Evolutionary conservation across 805 yeast species (phyloP).

Genomic region (Phaffomyces thermotolerans): DNA sequence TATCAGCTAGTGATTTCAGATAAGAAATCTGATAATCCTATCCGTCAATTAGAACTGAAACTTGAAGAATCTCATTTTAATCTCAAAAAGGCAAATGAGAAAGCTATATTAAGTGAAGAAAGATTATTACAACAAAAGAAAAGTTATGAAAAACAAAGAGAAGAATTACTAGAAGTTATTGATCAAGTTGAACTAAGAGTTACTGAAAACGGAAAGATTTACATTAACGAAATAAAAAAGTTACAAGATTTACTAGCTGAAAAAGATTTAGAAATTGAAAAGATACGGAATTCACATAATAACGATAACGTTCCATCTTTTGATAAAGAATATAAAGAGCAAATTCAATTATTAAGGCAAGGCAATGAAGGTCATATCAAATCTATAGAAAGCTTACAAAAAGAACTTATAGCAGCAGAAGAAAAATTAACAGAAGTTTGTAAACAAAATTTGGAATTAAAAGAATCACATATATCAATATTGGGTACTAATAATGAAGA

Average conservation of each 20-base stretch:
- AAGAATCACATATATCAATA: conserved; percentile 15
- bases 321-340: conserved; percentile 16
- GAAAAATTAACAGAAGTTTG: conserved; percentile 7
- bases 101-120: conserved; percentile 27
- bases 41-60: conserved; percentile 12
- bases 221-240: conserved; percentile 38
- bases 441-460: conserved; percentile 25
- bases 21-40: conserved; percentile 9
- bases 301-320: too few relatives aligned
- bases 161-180: conserved; percentile 51
- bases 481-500: not conserved
- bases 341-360: conserved; percentile 2
- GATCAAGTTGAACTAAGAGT: conserved; percentile 49
- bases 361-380: too few relatives aligned
- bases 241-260: conserved; percentile 23
- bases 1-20: conserved; percentile 7
- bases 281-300: not conserved
- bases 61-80: conserved; percentile 4
- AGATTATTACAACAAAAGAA: conserved; percentile 39
- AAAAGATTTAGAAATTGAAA: conserved; percentile 20
- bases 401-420: conserved; percentile 6
- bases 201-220: conserved; percentile 45
- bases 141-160: conserved; percentile 46
- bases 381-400: too few relatives aligned
- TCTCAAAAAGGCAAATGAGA: conserved; percentile 15